Percentiles rank a stretch among this genome's conserved stretches.
Evolutionary conservation across 2,329 filamentous ascomycete species (phyloP).

Genomic region (Cryphonectria parasitica): DNA sequence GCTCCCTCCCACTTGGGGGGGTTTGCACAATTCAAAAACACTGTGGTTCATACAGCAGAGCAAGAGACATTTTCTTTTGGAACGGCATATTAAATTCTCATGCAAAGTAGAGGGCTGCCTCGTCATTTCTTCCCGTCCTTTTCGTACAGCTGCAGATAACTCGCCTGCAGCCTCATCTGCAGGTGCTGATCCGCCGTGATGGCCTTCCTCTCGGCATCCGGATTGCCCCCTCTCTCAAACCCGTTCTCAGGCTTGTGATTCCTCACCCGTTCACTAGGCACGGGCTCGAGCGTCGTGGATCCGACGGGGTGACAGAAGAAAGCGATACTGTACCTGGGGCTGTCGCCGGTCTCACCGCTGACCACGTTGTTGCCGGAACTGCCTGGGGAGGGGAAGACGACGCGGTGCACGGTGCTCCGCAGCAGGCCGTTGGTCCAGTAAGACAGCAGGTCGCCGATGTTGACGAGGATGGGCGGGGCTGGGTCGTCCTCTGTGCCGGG

Average conservation of each 20-base stretch:
- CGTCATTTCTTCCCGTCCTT: slow-evolving; percentile 19
- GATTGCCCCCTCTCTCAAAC: slow-evolving; percentile 41
- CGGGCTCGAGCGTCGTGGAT: slow-evolving; percentile 54
- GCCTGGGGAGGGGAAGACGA: slow-evolving; percentile 67
- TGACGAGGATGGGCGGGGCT: slow-evolving; percentile 77
- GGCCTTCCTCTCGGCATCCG: slow-evolving; percentile 56
- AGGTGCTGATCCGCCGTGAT: slow-evolving; percentile 68
- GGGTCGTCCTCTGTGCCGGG: slow-evolving; percentile 60
- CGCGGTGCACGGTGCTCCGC: slow-evolving; percentile 85
- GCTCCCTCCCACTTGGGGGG: neutral
- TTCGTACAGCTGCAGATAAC: slow-evolving; percentile 60
- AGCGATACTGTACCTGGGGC: slow-evolving; percentile 66
- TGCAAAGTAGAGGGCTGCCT: neutral
- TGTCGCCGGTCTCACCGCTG: slow-evolving; percentile 51
- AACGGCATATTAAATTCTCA: neutral
- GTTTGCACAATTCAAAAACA: neutral
- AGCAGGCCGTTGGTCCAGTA: slow-evolving; percentile 93
- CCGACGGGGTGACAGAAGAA: slow-evolving; percentile 70
- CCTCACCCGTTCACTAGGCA: slow-evolving; percentile 63
- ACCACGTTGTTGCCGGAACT: slow-evolving; percentile 43
- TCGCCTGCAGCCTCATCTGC: slow-evolving; percentile 62
- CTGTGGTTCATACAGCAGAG: neutral
- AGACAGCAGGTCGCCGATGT: slow-evolving; percentile 71
- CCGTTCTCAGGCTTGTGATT: slow-evolving; percentile 35
- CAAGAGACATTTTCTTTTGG: neutral